These are phyloP conservation scores for Glarea lozoyensis DNA, from an alignment of 495 filamentous ascomycete species.

Conservation along the genomic window DNA sequence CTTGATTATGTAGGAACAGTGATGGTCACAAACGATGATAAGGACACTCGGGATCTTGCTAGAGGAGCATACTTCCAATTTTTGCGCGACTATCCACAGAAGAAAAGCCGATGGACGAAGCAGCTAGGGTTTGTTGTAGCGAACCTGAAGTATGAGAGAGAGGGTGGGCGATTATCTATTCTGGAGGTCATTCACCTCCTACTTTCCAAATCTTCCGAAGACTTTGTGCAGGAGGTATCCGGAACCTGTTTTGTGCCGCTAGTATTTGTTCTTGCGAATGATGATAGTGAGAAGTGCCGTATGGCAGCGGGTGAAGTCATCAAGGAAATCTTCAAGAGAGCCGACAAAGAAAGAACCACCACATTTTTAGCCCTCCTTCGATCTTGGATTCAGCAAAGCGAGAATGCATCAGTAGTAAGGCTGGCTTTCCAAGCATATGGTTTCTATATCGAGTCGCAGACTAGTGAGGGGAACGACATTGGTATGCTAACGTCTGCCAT, in stretches of 20 bases:
- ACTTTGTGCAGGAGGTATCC: conserved; percentile 72
- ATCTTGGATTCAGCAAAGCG: conserved; percentile 67
- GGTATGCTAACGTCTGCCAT: conserved; percentile 28
- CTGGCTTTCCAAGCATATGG: conserved; percentile 72
- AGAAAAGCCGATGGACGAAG: conserved; percentile 74
- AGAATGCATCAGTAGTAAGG: conserved; percentile 58
- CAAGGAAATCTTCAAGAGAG: conserved; percentile 69
- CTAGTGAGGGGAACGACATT: conserved; percentile 25
- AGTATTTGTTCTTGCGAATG: conserved; percentile 76
- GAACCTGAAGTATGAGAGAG: conserved; percentile 83
- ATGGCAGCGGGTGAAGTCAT: conserved; percentile 73
- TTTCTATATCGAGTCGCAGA: conserved; percentile 68
- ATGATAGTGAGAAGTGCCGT: conserved; percentile 78
- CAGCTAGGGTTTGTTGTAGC: conserved; percentile 82
- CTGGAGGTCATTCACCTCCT: conserved; percentile 84
- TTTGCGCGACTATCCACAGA: conserved; percentile 88
- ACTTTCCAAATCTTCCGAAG: conserved; percentile 69
- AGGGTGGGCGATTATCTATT: conserved; percentile 79
- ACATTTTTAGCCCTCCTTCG: conserved; percentile 60
- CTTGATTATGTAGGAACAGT: conserved; percentile 81
- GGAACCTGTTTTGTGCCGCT: conserved; percentile 78
- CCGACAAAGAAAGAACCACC: conserved; percentile 61
- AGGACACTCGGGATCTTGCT: conserved; percentile 74
- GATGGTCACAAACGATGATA: conserved; percentile 93
- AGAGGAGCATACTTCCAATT: conserved; percentile 90